A percentile compares a stretch with the other conserved stretches of the same genome.
These are phyloP conservation scores for Aspergillus fischeri DNA, from an alignment of 2,329 filamentous ascomycete genomes.

Conservation along the genomic window DNA sequence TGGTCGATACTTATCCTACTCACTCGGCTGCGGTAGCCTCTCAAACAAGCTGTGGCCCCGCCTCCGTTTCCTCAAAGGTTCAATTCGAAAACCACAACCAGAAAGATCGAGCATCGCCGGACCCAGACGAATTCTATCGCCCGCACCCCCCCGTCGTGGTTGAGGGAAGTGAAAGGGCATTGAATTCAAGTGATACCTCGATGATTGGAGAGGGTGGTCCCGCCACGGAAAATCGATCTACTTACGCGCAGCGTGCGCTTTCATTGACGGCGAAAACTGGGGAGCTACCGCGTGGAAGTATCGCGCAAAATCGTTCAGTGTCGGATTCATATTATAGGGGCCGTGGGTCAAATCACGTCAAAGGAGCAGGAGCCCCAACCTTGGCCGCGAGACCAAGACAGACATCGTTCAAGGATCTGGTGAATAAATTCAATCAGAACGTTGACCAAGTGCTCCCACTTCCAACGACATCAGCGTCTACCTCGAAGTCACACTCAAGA, in stretches of 20 bases:
- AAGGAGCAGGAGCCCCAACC: slow-evolving; percentile 12
- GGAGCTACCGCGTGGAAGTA: slow-evolving; percentile 18
- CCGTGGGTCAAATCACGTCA: slow-evolving; percentile 15
- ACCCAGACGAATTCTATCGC: slow-evolving; percentile 52
- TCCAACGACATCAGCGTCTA: slow-evolving; percentile 31
- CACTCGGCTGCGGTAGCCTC: neutral
- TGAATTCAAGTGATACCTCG: slow-evolving; percentile 13
- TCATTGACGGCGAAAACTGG: slow-evolving; percentile 25
- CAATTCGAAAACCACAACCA: slow-evolving; percentile 19
- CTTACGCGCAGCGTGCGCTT: slow-evolving; percentile 18
- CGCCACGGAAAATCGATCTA: slow-evolving; percentile 14
- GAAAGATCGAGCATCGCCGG: slow-evolving; percentile 29
- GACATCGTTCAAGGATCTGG: slow-evolving; percentile 75
- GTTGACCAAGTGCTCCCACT: slow-evolving; percentile 43
- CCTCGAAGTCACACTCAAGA: slow-evolving; percentile 32
- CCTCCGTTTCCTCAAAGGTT: slow-evolving; percentile 2
- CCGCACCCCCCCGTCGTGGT: slow-evolving; percentile 38
- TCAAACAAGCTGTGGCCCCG: neutral
- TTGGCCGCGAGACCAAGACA: slow-evolving; percentile 40
- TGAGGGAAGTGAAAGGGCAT: slow-evolving; percentile 22
- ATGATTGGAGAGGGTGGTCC: slow-evolving; percentile 20
- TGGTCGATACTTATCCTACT: slow-evolving; percentile 9
- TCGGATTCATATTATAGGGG: slow-evolving; percentile 27
- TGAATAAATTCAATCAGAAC: slow-evolving; percentile 72
- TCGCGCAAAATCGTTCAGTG: slow-evolving; percentile 27